Evolutionary conservation across 257 asterid genomes (phyloP).

Genomic region (Jasminum sambac): DNA sequence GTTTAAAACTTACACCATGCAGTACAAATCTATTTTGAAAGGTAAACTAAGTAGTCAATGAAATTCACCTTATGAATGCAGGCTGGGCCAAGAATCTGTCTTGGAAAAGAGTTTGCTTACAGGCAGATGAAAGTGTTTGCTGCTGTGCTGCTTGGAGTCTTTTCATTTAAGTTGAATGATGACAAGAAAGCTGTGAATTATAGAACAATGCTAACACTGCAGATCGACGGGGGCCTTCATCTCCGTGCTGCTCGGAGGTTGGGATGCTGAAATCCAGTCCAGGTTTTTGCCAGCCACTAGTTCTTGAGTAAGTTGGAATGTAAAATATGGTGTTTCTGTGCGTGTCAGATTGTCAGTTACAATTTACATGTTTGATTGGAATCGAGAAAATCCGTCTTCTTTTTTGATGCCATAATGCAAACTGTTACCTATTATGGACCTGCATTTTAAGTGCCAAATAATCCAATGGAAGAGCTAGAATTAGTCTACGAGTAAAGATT

Average conservation of each 20-base stretch:
- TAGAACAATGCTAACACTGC: conserved; percentile 56
- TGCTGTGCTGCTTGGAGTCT: conserved; percentile 44
- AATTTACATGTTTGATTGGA: neutral
- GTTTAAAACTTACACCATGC: neutral
- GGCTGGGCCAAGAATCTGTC: conserved; percentile 62
- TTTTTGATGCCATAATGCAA: neutral
- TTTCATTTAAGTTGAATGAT: conserved; percentile 45
- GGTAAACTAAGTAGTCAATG: neutral
- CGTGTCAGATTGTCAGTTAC: neutral
- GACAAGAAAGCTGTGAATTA: conserved; percentile 40
- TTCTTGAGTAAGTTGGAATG: neutral
- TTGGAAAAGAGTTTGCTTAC: conserved; percentile 67
- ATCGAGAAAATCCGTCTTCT: neutral
- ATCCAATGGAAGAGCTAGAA: no score
- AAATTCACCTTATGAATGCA: conserved; percentile 6
- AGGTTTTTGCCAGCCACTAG: neutral
- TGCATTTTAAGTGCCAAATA: no score
- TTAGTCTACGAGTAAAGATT: no score
- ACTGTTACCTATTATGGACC: no score
- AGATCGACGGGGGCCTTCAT: conserved; percentile 46
- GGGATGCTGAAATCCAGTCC: neutral
- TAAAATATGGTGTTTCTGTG: neutral
- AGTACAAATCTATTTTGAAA: no score
- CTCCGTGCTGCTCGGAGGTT: conserved; percentile 30
- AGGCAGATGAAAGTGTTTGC: conserved; percentile 64